Evolutionary conservation across 768 basidiomycete genomes (phyloP).

Genomic region (Boletus vinaceobasis): DNA sequence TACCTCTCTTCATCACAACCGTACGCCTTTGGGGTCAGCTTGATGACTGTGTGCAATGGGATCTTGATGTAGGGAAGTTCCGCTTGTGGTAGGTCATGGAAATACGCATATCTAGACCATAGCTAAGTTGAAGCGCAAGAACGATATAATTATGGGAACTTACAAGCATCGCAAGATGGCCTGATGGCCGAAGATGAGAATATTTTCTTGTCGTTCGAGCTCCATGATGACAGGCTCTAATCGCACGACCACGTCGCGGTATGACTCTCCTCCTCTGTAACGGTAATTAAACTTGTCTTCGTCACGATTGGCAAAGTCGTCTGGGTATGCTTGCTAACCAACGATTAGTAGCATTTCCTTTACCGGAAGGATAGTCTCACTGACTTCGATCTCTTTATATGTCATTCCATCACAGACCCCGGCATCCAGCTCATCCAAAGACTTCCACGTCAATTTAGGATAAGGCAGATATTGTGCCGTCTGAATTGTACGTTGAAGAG

Average conservation of each 20-base stretch:
- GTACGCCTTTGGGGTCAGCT: constrained; percentile 96
- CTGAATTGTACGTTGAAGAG: constrained; percentile 87
- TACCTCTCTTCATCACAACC: constrained; percentile 97
- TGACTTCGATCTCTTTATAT: constrained; percentile 95
- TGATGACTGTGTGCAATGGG: constrained; percentile 95
- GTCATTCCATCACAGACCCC: constrained; percentile 99
- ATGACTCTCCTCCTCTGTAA: constrained; percentile 95
- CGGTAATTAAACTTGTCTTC: constrained; percentile 99
- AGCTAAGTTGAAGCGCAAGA: background rate
- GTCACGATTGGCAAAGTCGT: constrained; percentile 96
- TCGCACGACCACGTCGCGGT: constrained; percentile 92
- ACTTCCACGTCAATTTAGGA: constrained; percentile 96
- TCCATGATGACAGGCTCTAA: constrained; percentile 99
- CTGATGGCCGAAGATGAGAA: constrained; percentile 96
- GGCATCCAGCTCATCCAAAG: constrained; percentile 95
- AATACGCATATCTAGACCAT: constrained; percentile 83
- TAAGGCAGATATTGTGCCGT: constrained; percentile 82
- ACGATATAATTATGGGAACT: constrained; percentile 22
- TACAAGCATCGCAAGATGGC: constrained; percentile 79
- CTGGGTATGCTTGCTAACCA: constrained; percentile 83
- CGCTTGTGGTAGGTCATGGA: constrained; percentile 85
- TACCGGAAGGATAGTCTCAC: constrained; percentile 8
- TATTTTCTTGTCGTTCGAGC: constrained; percentile 95
- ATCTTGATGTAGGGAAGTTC: constrained; percentile 98
- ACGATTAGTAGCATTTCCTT: background rate